Conservation (phyloP, 768 basidiomycete species). For the Sporobolomyces roseus region DNA sequence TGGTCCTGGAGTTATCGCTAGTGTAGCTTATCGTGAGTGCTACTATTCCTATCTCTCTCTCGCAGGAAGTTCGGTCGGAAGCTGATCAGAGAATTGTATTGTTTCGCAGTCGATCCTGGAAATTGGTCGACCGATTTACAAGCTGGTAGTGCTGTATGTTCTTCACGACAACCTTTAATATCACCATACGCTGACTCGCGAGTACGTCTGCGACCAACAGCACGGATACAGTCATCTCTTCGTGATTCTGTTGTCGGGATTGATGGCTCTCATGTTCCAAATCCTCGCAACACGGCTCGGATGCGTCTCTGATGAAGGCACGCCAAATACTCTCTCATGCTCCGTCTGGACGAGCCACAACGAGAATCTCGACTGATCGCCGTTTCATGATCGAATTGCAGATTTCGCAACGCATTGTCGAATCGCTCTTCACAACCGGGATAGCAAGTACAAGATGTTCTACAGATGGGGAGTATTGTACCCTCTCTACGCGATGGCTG, state of each 20-base stretch:
- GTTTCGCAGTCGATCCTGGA: conserved; percentile 35
- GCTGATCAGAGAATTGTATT: too few relatives aligned
- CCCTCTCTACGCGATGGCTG: conserved; percentile 45
- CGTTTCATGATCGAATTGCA: conserved; percentile 35
- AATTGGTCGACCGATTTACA: conserved; percentile 38
- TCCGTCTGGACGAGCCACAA: too few relatives aligned
- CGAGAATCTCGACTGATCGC: background rate
- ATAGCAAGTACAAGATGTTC: conserved; percentile 48
- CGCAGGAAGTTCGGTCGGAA: too few relatives aligned
- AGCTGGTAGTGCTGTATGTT: conserved; percentile 28
- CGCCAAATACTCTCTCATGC: too few relatives aligned
- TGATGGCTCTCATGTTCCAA: conserved; percentile 80
- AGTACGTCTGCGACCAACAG: conserved; percentile 48
- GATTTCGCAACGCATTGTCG: conserved; percentile 66
- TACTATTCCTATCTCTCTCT: too few relatives aligned
- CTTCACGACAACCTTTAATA: too few relatives aligned
- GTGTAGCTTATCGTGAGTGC: conserved; percentile 35
- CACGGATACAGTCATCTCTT: conserved; percentile 85
- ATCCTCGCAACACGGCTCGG: conserved; percentile 75
- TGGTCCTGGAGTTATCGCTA: conserved; percentile 32
- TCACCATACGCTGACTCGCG: too few relatives aligned
- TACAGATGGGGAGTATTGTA: conserved; percentile 17
- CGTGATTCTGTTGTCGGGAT: conserved; percentile 72
- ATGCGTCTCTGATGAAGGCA: conserved; percentile 46
- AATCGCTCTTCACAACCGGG: conserved; percentile 62